Evolutionary conservation across 2,329 filamentous ascomycete genomes (phyloP).

Genomic region (Cladosporium sp.): DNA sequence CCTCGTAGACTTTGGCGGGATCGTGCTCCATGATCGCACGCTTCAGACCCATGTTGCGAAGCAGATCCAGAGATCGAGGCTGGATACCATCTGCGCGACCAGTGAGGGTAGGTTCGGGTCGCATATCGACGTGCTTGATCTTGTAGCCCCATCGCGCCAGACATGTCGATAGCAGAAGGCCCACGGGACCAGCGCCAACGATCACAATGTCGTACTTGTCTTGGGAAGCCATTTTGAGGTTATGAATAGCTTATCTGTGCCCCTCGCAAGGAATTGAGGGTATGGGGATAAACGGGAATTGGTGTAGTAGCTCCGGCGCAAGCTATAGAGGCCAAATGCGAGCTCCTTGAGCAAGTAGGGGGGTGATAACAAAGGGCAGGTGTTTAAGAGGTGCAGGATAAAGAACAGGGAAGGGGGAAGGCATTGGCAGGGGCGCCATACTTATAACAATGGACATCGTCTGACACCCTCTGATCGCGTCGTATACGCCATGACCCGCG

Average conservation of each 20-base stretch:
- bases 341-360: conserved; percentile 3
- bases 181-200: conserved; percentile 85
- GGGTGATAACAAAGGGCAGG: not conserved
- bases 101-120: conserved; percentile 79
- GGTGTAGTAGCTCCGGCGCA: not conserved
- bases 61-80: conserved; percentile 80
- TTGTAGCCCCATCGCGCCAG: conserved; percentile 91
- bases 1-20: conserved; percentile 80
- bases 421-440: not conserved
- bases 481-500: conserved; percentile 18
- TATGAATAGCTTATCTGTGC: not conserved
- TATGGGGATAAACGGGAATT: not conserved
- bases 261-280: not conserved
- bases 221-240: conserved; percentile 8
- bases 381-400: conserved; percentile 4
- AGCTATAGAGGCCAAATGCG: not conserved
- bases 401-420: not conserved
- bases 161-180: conserved; percentile 83
- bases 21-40: conserved; percentile 83
- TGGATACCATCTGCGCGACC: conserved; percentile 91
- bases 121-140: conserved; percentile 93
- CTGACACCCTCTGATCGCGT: not conserved
- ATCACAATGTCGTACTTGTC: conserved; percentile 73
- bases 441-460: conserved; percentile 6
- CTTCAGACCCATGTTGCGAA: conserved; percentile 89